These are phyloP conservation scores for Lathyrus tuberosus DNA, from an alignment of 306 rosid species.

Conservation along the genomic window DNA sequence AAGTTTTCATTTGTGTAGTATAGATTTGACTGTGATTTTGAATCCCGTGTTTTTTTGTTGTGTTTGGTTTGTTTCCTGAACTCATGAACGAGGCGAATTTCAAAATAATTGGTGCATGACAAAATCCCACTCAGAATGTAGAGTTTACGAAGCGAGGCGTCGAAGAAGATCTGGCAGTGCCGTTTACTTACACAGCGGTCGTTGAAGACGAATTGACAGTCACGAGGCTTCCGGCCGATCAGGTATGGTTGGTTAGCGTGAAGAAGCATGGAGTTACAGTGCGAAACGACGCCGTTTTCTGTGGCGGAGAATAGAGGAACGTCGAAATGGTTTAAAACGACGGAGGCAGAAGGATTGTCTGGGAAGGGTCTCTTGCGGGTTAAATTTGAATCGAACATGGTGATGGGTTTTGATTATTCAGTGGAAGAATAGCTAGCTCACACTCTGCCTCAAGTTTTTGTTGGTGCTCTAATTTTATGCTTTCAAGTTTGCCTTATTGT, in stretches of 20 bases:
- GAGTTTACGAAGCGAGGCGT: slow-evolving; percentile 53
- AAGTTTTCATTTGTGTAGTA: no score
- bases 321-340: slow-evolving; percentile 48
- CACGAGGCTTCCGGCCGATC: slow-evolving; percentile 55
- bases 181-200: slow-evolving; percentile 66
- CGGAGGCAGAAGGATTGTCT: slow-evolving; percentile 26
- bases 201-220: slow-evolving; percentile 52
- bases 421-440: neutral
- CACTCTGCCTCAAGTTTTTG: no score
- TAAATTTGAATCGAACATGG: slow-evolving; percentile 30
- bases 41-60: no score
- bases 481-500: no score
- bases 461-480: no score
- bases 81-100: slow-evolving; percentile 33
- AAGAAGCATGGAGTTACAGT: slow-evolving; percentile 44
- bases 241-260: slow-evolving; percentile 49
- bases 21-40: no score
- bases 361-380: slow-evolving; percentile 36
- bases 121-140: slow-evolving; percentile 52
- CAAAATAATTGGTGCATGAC: no score
- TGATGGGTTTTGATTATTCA: neutral
- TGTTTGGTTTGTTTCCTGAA: no score
- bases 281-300: slow-evolving; percentile 37
- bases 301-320: slow-evolving; percentile 48
- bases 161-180: slow-evolving; percentile 68